Percentiles rank a stretch among this genome's conserved stretches.
phyloP scores from a whole-genome alignment of 257 asterid genomes.

The Hygrophila difformis region DNA sequence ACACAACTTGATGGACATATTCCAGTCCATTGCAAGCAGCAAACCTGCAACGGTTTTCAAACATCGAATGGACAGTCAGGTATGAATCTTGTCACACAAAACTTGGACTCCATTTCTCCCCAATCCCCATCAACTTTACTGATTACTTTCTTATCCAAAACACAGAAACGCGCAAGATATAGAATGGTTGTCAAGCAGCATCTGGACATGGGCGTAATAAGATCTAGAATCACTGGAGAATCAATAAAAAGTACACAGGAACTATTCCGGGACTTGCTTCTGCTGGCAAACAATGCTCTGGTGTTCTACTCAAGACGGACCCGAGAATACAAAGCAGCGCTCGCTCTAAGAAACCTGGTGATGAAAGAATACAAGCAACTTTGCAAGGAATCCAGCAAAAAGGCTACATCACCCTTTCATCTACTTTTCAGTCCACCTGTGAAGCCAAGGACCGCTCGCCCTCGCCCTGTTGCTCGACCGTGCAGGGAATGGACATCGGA shows the following conservation, averaged over 20 bases:
- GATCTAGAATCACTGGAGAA: conserved; percentile 40
- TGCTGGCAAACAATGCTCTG: conserved; percentile 73
- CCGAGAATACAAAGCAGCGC: conserved; percentile 71
- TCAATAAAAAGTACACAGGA: conserved; percentile 47
- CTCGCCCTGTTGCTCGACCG: conserved; percentile 51
- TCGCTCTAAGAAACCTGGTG: conserved; percentile 43
- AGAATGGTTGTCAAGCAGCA: conserved; percentile 62
- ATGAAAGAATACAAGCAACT: conserved; percentile 48
- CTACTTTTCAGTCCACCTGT: conserved; percentile 59
- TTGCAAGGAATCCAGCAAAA: conserved; percentile 26
- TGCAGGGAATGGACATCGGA: conserved; percentile 20
- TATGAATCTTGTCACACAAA: conserved; percentile 2
- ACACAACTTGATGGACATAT: conserved; percentile 40
- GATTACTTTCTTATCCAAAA: conserved; percentile 7
- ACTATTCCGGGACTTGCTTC: conserved; percentile 74
- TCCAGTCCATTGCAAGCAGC: conserved; percentile 42
- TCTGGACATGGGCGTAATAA: conserved; percentile 60
- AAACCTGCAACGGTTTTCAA: conserved; percentile 63
- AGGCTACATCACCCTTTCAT: conserved; percentile 37
- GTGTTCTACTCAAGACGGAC: conserved; percentile 83
- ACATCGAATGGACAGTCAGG: conserved; percentile 96
- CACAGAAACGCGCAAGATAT: conserved; percentile 84
- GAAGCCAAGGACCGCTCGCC: conserved; percentile 71
- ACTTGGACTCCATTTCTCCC: neutral
- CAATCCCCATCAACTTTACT: neutral